phyloP scores from a whole-genome alignment of 176 grass and related monocot species.

The Ensete glaucum region DNA sequence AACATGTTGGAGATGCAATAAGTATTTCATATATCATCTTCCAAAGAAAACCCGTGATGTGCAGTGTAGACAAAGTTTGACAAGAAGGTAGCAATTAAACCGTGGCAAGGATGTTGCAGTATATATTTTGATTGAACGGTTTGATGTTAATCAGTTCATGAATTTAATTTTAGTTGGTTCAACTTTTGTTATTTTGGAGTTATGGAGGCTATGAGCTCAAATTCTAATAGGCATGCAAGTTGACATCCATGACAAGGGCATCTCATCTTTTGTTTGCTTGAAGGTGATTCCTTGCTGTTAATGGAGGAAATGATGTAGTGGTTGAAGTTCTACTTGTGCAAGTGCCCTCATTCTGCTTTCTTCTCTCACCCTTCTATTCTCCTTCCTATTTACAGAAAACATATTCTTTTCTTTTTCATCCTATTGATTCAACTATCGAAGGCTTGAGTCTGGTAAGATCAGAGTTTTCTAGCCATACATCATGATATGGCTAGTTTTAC shows the following conservation, averaged over 20 bases:
- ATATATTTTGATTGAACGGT: too few species aligned
- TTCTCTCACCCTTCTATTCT: background rate
- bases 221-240: background rate
- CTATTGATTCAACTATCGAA: background rate
- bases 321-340: background rate
- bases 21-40: background rate
- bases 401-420: background rate
- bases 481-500: background rate
- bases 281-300: background rate
- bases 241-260: background rate
- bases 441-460: background rate
- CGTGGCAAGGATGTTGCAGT: too few species aligned
- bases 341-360: background rate
- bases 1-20: too few species aligned
- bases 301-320: background rate
- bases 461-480: background rate
- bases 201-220: too few species aligned
- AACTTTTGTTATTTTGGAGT: too few species aligned
- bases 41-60: too few species aligned
- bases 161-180: too few species aligned
- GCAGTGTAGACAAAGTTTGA: background rate
- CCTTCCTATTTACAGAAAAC: background rate
- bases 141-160: too few species aligned
- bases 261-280: constrained; percentile 1
- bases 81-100: background rate